A percentile compares a stretch with the other conserved stretches of the same genome.
Evolutionary conservation across 768 basidiomycete species (phyloP).

Genomic region (Sporobolomyces pararoseus): DNA sequence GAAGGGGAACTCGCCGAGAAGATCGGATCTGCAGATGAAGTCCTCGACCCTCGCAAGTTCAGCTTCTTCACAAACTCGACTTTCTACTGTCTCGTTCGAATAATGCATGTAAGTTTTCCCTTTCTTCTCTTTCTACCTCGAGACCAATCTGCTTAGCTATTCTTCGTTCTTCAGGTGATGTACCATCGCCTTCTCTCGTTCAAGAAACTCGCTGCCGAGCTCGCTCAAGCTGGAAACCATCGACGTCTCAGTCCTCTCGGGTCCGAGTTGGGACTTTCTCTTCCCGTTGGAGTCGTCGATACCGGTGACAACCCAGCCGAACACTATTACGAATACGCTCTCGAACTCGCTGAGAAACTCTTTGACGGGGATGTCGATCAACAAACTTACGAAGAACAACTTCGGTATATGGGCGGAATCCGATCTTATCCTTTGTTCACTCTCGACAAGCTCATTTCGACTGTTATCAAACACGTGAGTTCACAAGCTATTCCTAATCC

Average conservation of each 20-base stretch:
- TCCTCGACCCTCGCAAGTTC: conserved; percentile 52
- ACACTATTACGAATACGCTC: conserved; percentile 81
- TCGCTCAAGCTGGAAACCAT: conserved; percentile 54
- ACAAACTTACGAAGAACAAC: conserved; percentile 84
- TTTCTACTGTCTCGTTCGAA: conserved; percentile 82
- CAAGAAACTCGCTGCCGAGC: conserved; percentile 71
- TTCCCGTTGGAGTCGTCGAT: conserved; percentile 60
- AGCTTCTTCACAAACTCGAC: conserved; percentile 85
- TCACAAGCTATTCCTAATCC: background rate
- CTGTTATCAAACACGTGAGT: conserved; percentile 83
- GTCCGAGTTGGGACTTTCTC: conserved; percentile 56
- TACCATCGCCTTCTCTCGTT: conserved; percentile 83
- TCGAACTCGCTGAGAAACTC: conserved; percentile 85
- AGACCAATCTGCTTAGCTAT: background rate
- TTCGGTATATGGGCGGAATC: conserved; percentile 91
- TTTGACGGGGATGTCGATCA: conserved; percentile 92
- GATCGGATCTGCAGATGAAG: conserved; percentile 56
- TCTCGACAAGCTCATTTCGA: conserved; percentile 85
- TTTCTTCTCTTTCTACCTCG: background rate
- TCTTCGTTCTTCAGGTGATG: conserved; percentile 62
- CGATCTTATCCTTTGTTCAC: conserved; percentile 91
- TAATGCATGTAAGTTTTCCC: conserved; percentile 68
- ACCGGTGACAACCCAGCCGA: conserved; percentile 52
- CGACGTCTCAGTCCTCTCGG: conserved; percentile 45
- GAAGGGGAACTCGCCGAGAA: conserved; percentile 64